Evolutionary conservation across 805 yeast species (phyloP), one percentile per base, ranked within the genome.

Genomic region (Vanderwaltozyma yarrowii): DNA sequence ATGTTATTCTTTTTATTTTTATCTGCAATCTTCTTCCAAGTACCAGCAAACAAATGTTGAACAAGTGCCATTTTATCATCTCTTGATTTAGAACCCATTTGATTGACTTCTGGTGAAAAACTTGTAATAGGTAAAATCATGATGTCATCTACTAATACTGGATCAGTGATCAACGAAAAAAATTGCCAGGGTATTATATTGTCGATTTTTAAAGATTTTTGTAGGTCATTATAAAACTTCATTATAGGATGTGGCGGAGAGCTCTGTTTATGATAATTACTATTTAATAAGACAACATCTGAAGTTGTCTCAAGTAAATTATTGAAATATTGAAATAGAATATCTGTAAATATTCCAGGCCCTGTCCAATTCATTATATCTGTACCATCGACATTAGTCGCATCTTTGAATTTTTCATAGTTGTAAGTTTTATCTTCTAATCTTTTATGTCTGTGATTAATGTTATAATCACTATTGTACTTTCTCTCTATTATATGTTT

Each of bases 41-140:
- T 63, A 24, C 80, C 81, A 41, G 70, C 73, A 52, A 80, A 80
- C 48, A 69, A 68, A 58, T 89, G 98, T 56, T 81, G 76, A 5
- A 82, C 95, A 58, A 80, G 81, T 2, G 96, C 96, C 64, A 81
- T 65, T 13, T 84, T 80, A 59, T 86, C 84, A 23, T 64, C 62
- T 13, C 66, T 67, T 14, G 66, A 64, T 48, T 76, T 71, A 0
- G 95, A 75, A 8, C 95, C 95, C 96, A 88, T 88, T 33, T 78
- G 83, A 15, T 77, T 82, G 23, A 83, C 73, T 28, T 88, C 95
- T 11, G 95, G 94, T 12, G 92, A 78, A 61, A 88, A 88, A 40
- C 86, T 71, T 3, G 89, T 80, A 39, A 84, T 80, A 13, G 98
- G 98, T 49, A 89, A 67, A 2, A 92, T 80, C 51, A 86, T 66